phyloP scores from a whole-genome alignment of 306 rosid species.

The Castanospermum australe region DNA sequence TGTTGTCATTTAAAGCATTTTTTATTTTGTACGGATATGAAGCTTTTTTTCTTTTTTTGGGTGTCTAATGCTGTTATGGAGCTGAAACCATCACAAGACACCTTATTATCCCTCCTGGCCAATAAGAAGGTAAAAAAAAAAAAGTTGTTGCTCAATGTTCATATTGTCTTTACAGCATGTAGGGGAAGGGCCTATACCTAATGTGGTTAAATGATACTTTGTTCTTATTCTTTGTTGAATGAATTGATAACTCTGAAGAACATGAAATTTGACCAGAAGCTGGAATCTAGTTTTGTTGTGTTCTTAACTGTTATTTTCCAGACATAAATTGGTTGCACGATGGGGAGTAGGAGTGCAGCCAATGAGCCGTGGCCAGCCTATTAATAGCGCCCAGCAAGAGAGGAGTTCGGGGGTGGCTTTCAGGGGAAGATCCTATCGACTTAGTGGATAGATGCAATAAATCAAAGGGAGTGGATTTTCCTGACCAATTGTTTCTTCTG shows the following conservation, averaged over 20 bases:
- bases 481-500: conserved; percentile 13
- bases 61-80: neutral
- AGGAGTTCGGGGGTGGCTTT: conserved; percentile 61
- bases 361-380: conserved; percentile 44
- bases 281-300: conserved; percentile 22
- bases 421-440: conserved; percentile 86
- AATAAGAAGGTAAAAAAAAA: too few relatives aligned
- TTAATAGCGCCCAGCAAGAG: conserved; percentile 45
- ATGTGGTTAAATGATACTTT: neutral
- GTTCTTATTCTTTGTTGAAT: neutral
- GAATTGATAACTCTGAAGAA: neutral
- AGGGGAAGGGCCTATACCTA: neutral
- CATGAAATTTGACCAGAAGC: neutral
- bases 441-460: conserved; percentile 39
- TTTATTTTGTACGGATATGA: neutral
- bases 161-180: conserved; percentile 9
- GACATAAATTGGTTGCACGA: conserved; percentile 72
- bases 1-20: conserved; percentile 5
- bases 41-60: neutral
- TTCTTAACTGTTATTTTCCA: conserved; percentile 53
- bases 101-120: neutral
- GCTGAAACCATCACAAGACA: neutral
- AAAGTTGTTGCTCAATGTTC: conserved; percentile 16
- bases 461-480: neutral
- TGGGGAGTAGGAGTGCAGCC: conserved; percentile 74